Evolutionary conservation across 2,329 filamentous ascomycete genomes (phyloP), one percentile per base, ranked within the genome.

Genomic region (Aspergillus quadricinctus): DNA sequence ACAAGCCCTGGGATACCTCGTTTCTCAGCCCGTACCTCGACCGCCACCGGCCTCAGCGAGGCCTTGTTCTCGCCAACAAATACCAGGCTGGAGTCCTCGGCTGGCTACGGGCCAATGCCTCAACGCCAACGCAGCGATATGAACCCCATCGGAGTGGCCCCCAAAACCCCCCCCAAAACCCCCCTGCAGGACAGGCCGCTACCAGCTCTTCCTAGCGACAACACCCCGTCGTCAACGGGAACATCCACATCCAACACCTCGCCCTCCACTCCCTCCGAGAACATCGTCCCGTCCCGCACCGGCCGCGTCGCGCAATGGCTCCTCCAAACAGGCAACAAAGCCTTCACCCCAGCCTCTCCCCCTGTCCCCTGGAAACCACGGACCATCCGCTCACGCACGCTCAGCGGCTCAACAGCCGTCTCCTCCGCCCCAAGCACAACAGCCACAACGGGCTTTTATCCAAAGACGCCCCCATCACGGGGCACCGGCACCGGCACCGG

Each of bases 351-450:
- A 11, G 19, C 53, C 4, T 51, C 57, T 8, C 56, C 55, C 9
- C 57, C 58, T 23, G 48, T 55, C 41, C 49, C 57, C 5, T 62
- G 61, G 11, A 57, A 63, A 27, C 52, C 62, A 17, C 58, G 14
- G 5, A 6, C 54, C 17, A 62, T 65, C 50, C 66, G 64, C 51
- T 57, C 63, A 23, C 72, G 70, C 27, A 74, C 69, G 1, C 49
- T 73, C 17, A 75, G 73, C 53, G 70, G 69, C 17, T 72, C 72
- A 6, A 75, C 73, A 2, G 46, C 72, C 43, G 63, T 63, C 23
- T 72, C 70, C 1, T 64, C 64, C 48, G 11, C 48, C 2, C 28
- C 35, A 11, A 45, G 21, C 48, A 45, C 40, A 11, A 46, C 31
- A 11, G 45, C 14, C 50, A 37, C 23, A 23, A 45, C 35, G 14